Evolutionary conservation across 352 stramenopile genomes (phyloP).

Genomic region (Phytophthora syringae): DNA sequence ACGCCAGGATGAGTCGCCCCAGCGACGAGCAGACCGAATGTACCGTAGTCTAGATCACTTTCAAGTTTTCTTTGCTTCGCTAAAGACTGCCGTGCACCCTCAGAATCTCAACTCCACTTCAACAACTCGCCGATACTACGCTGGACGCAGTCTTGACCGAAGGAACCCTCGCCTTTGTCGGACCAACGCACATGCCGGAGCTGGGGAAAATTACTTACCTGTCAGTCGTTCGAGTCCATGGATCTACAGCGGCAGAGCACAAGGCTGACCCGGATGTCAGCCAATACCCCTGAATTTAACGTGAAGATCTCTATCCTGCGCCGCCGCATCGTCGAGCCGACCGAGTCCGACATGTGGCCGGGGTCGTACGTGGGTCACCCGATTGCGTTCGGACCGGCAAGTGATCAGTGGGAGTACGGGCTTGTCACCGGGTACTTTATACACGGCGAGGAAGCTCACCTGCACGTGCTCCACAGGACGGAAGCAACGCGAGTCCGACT

Average conservation of each 20-base stretch:
- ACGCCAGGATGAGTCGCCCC: no score
- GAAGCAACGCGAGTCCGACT: neutral
- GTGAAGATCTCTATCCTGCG: neutral
- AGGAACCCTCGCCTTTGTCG: neutral
- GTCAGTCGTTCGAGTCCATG: neutral
- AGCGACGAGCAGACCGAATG: no score
- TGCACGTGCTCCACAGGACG: neutral
- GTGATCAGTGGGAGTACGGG: neutral
- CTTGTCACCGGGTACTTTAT: neutral
- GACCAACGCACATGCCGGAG: neutral
- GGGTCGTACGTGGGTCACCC: neutral
- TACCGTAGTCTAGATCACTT: no score
- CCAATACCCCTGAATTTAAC: neutral
- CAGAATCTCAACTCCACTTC: no score
- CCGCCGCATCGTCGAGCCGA: neutral
- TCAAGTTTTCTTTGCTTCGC: no score
- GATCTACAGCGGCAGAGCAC: neutral
- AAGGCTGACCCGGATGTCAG: neutral
- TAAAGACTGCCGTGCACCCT: no score
- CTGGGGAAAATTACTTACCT: conserved; percentile 3
- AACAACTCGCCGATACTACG: no score
- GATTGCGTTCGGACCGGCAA: neutral
- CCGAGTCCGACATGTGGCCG: neutral
- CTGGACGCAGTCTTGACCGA: no score
- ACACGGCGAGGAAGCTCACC: neutral